Conservation (phyloP, 139 green algal genomes). For the Yamagishiella unicocca region DNA sequence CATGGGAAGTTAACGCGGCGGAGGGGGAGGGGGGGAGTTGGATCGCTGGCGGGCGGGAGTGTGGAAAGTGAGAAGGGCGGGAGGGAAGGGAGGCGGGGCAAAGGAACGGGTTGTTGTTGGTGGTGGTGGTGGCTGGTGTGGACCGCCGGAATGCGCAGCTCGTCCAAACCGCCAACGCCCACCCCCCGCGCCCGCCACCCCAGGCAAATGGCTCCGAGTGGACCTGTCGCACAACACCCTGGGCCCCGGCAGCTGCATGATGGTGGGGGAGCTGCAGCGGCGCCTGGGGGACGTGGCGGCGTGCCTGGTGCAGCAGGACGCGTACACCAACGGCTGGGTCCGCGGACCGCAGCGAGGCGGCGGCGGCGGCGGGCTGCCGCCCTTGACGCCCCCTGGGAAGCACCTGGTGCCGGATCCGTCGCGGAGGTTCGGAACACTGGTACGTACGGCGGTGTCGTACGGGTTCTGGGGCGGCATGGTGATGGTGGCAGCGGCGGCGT, state of each 20-base stretch:
- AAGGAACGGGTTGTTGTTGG: neutral
- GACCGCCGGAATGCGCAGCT: too few species aligned
- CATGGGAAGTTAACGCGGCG: too few species aligned
- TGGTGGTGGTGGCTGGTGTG: too few species aligned
- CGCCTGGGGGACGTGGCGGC: neutral
- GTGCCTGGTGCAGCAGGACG: neutral
- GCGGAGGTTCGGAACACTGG: too few species aligned
- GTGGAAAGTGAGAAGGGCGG: neutral
- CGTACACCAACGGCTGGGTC: slow-evolving; percentile 20
- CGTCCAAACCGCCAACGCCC: neutral
- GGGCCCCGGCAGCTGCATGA: slow-evolving; percentile 47
- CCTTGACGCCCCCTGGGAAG: too few species aligned
- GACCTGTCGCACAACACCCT: slow-evolving; percentile 62
- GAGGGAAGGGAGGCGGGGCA: neutral
- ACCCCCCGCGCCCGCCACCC: neutral
- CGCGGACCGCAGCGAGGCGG: neutral
- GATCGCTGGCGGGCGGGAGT: neutral
- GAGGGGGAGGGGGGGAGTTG: neutral
- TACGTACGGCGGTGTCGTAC: too few species aligned
- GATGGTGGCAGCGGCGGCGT: too few species aligned
- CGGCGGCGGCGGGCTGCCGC: too few species aligned
- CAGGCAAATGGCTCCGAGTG: slow-evolving; percentile 50
- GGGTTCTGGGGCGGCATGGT: too few species aligned
- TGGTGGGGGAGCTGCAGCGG: slow-evolving; percentile 41
- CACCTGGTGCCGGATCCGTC: too few species aligned